Percentiles rank a stretch among this genome's conserved stretches.
Evolutionary conservation across 306 rosid genomes (phyloP).

Genomic region (Cyclanthera cordifolia): DNA sequence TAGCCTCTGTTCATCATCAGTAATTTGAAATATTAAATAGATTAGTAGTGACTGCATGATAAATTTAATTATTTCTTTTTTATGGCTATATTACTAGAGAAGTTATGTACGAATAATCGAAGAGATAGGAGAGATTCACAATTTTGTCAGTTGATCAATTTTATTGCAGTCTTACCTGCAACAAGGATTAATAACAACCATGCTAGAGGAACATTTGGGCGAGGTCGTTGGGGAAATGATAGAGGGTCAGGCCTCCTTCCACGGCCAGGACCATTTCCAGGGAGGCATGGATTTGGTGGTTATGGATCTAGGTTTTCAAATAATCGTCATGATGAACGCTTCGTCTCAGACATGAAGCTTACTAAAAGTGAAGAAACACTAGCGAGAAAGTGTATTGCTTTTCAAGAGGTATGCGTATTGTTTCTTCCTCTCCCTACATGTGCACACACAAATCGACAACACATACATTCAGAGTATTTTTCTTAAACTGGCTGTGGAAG

Average conservation of each 20-base stretch:
- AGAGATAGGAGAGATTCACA: neutral
- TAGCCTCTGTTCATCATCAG: neutral
- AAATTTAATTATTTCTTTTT: too few species aligned
- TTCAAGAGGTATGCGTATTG: conserved; percentile 33
- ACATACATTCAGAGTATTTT: neutral
- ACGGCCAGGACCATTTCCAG: conserved; percentile 83
- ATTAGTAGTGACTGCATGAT: neutral
- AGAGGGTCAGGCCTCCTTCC: conserved; percentile 94
- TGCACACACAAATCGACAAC: neutral
- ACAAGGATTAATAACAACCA: conserved; percentile 26
- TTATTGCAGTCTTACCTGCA: conserved; percentile 32
- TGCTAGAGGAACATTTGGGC: conserved; percentile 32
- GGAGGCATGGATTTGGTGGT: conserved; percentile 67
- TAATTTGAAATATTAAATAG: neutral
- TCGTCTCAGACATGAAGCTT: conserved; percentile 75
- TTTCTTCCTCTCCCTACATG: neutral
- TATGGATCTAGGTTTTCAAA: conserved; percentile 51
- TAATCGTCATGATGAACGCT: conserved; percentile 67
- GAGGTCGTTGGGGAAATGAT: conserved; percentile 55
- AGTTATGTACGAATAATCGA: neutral
- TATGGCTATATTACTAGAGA: neutral
- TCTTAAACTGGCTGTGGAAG: neutral
- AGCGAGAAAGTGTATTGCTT: conserved; percentile 36
- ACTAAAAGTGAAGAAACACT: conserved; percentile 65
- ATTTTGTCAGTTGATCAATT: conserved; percentile 5